Evolutionary conservation across 352 stramenopile genomes (phyloP).

Genomic region (Phytophthora pistaciae): DNA sequence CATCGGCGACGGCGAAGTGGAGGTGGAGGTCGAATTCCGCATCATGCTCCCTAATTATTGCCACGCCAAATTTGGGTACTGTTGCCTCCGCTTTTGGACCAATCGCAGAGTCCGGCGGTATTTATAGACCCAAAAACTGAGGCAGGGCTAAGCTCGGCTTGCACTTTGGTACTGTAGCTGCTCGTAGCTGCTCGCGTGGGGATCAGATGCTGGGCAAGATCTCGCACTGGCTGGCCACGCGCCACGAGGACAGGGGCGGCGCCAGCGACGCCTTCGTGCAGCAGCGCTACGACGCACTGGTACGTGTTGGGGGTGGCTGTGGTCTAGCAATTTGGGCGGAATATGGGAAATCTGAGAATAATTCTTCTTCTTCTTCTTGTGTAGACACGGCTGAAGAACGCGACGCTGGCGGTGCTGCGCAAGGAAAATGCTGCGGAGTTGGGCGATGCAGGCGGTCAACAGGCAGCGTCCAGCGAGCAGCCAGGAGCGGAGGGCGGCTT

Average conservation of each 20-base stretch:
- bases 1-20: slow-evolving; percentile 20
- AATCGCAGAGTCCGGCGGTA: slow-evolving; percentile 25
- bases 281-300: slow-evolving; percentile 70
- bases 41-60: slow-evolving; percentile 20
- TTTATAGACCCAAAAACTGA: slow-evolving; percentile 27
- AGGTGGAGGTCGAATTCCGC: slow-evolving; percentile 7
- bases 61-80: background rate
- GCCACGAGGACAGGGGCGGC: slow-evolving; percentile 52
- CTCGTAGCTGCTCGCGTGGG: background rate
- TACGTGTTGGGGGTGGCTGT: slow-evolving; percentile 30
- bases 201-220: slow-evolving; percentile 67
- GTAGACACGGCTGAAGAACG: slow-evolving; percentile 75
- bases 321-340: background rate
- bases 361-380: background rate
- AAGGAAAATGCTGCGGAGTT: slow-evolving; percentile 40
- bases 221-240: slow-evolving; percentile 71
- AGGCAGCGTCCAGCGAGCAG: background rate
- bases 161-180: slow-evolving; percentile 8
- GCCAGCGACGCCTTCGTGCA: slow-evolving; percentile 54
- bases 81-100: slow-evolving; percentile 13
- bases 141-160: slow-evolving; percentile 1
- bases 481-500: slow-evolving; percentile 4
- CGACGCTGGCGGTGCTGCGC: slow-evolving; percentile 64
- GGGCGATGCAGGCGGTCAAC: slow-evolving; percentile 11
- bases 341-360: background rate